Percentiles rank a stretch among this genome's conserved stretches.
phyloP scores from a whole-genome alignment of 2,329 filamentous ascomycete species.

The Ascomycota sp. region DNA sequence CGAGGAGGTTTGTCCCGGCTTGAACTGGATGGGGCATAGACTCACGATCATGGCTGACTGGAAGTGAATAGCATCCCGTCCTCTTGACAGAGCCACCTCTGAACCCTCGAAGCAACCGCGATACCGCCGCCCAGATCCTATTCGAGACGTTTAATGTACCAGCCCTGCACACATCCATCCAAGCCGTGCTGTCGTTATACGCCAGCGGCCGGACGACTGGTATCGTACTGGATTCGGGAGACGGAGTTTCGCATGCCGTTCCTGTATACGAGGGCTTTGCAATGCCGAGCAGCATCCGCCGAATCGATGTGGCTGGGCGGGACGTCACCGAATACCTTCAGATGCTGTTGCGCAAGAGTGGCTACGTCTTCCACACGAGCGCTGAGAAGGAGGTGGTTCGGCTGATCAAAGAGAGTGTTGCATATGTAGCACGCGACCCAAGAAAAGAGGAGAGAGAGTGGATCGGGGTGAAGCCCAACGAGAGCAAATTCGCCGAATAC shows the following conservation, averaged over 20 bases:
- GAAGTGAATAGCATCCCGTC: constrained; percentile 51
- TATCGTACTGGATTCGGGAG: constrained; percentile 82
- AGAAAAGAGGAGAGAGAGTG: constrained; percentile 93
- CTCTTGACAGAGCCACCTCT: constrained; percentile 87
- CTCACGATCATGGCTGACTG: constrained; percentile 4
- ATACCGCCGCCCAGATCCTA: constrained; percentile 87
- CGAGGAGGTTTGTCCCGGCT: constrained; percentile 46
- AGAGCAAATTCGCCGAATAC: constrained; percentile 67
- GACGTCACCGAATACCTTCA: constrained; percentile 95
- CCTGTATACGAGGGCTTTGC: constrained; percentile 96
- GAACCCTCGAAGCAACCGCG: constrained; percentile 85
- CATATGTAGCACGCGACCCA: constrained; percentile 77
- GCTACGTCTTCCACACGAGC: constrained; percentile 88
- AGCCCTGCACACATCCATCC: constrained; percentile 86
- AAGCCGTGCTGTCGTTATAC: constrained; percentile 88
- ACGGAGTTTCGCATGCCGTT: constrained; percentile 90
- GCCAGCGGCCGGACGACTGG: constrained; percentile 89
- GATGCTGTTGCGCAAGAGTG: constrained; percentile 69
- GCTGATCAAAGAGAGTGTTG: constrained; percentile 84
- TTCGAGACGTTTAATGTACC: constrained; percentile 99
- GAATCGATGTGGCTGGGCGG: constrained; percentile 86
- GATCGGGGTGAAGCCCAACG: constrained; percentile 54
- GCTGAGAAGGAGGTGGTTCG: constrained; percentile 98
- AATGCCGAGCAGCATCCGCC: constrained; percentile 80
- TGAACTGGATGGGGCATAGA: no score